A percentile compares a stretch with the other conserved stretches of the same genome.
Conservation (phyloP, 2,329 filamentous ascomycete genomes). For the Neophaeococcomyces mojaviensis region DNA sequence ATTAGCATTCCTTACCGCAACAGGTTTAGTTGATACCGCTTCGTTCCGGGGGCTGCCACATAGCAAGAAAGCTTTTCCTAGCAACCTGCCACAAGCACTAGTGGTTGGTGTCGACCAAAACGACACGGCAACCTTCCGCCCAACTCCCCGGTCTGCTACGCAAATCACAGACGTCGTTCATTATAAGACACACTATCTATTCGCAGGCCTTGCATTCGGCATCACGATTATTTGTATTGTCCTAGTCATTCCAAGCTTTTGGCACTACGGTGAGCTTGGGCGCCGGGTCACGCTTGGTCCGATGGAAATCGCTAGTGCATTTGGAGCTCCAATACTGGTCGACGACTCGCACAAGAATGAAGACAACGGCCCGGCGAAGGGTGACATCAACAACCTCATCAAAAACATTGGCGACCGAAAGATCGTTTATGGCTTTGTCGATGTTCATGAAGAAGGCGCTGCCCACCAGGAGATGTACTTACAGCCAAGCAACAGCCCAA, state of each 20-base stretch:
- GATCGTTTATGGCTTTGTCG: conserved; percentile 10
- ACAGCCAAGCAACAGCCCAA: neutral
- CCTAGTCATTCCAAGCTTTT: conserved; percentile 17
- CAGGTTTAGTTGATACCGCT: conserved; percentile 1
- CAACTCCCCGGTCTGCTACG: neutral
- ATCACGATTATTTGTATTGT: conserved; percentile 11
- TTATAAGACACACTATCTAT: conserved; percentile 8
- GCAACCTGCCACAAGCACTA: neutral
- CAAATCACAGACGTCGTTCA: conserved; percentile 7
- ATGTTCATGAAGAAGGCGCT: conserved; percentile 1
- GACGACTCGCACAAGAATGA: neutral
- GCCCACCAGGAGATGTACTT: conserved; percentile 3
- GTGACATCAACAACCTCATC: conserved; percentile 8
- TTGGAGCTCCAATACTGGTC: conserved; percentile 17
- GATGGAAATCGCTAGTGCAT: conserved; percentile 24
- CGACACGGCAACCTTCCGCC: conserved; percentile 5
- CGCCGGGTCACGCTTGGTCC: conserved; percentile 22
- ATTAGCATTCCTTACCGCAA: conserved; percentile 8
- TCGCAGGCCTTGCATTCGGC: conserved; percentile 5
- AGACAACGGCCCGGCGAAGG: conserved; percentile 1
- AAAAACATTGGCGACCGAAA: conserved; percentile 7
- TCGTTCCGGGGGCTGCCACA: conserved; percentile 1
- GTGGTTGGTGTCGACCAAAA: conserved; percentile 5
- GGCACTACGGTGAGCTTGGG: conserved; percentile 24
- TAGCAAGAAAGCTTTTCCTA: neutral